Percentiles rank a stretch among this genome's conserved stretches.
Evolutionary conservation across 768 basidiomycete species (phyloP).

Genomic region (Omphalotus guepiniiformis): DNA sequence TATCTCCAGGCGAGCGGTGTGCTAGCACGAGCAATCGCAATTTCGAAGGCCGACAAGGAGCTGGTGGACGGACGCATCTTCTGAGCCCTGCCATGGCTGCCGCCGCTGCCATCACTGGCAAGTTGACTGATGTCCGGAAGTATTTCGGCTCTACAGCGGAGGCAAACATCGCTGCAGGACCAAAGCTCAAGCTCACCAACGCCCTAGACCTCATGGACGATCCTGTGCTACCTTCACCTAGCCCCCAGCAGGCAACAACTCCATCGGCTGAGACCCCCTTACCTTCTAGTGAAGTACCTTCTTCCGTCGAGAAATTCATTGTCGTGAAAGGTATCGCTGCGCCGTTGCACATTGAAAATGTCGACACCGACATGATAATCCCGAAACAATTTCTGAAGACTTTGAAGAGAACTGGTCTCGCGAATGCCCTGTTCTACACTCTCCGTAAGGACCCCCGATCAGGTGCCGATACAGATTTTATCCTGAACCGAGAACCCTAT

Average conservation of each 20-base stretch:
- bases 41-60: slow-evolving; percentile 86
- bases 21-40: slow-evolving; percentile 93
- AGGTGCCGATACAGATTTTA: slow-evolving; percentile 77
- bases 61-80: slow-evolving; percentile 86
- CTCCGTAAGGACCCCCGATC: slow-evolving; percentile 75
- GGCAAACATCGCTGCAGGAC: slow-evolving; percentile 37
- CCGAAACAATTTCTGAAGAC: slow-evolving; percentile 94
- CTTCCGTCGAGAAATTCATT: slow-evolving; percentile 58
- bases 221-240: slow-evolving; percentile 52
- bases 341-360: slow-evolving; percentile 77
- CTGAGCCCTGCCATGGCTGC: slow-evolving; percentile 92
- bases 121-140: slow-evolving; percentile 81
- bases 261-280: slow-evolving; percentile 29
- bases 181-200: slow-evolving; percentile 65
- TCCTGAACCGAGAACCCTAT: slow-evolving; percentile 79
- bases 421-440: slow-evolving; percentile 79
- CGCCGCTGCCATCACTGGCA: slow-evolving; percentile 83
- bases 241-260: slow-evolving; percentile 35
- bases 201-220: slow-evolving; percentile 77
- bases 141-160: slow-evolving; percentile 49
- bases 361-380: slow-evolving; percentile 94
- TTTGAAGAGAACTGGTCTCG: slow-evolving; percentile 83
- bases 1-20: slow-evolving; percentile 78
- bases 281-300: slow-evolving; percentile 39
- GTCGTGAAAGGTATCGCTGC: slow-evolving; percentile 72